Base-by-base conservation (phyloP, 192 early-diverging fungal genomes). In the Podila verticillata region DNA sequence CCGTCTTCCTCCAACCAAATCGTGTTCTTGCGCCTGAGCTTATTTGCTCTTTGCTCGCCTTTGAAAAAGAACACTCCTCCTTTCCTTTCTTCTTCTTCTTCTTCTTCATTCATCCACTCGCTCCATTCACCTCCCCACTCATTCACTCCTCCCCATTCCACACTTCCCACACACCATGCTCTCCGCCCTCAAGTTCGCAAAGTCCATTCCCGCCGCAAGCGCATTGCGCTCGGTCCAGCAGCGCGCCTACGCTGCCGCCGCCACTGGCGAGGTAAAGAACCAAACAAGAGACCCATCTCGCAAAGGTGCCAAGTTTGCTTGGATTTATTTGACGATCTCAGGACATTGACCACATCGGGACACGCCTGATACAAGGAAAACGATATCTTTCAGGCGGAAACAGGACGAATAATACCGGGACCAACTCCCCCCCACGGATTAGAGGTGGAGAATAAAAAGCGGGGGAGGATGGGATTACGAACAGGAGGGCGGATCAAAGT, bases 221-320 rank as follows among this genome's bases (percentile, higher is more conserved):
- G 26, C 66, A 48, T 65, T 64, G 32, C 75, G 75, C 69, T 71
- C 75, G 5, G n/a, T 64, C 59, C 75, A 79, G 24, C 51, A 54
- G 68, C 75, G 75, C 62, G 68, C 69, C 35, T 79, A 72, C 64
- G 65, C 68, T 30, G 75, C 75, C 57, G 68, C 75, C 22, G 75
- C 75, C n/a, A 58, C 75, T 9, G 59, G 64, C 51, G 75, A 79
- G 75, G 75, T 79, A 79, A 63, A n/a, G n/a, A 35, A 32, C 8
- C n/a, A 12, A 30, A 32, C 0, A 20, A 1, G 19, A 8, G 4
- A 13, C 48, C 24, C 9, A 1, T 35, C 39, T 44, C 39, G 15
- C 39, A 15, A 44, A 44, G 4, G 39, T 44, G 13, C 15, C 39
- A 4, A 20, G 9, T 17, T 28, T 28, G 36, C 6, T 15, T 64